A percentile compares a stretch with the other conserved stretches of the same genome.
Evolutionary conservation across 345 rosid species (phyloP).

Genomic region (Lepidium sativum): DNA sequence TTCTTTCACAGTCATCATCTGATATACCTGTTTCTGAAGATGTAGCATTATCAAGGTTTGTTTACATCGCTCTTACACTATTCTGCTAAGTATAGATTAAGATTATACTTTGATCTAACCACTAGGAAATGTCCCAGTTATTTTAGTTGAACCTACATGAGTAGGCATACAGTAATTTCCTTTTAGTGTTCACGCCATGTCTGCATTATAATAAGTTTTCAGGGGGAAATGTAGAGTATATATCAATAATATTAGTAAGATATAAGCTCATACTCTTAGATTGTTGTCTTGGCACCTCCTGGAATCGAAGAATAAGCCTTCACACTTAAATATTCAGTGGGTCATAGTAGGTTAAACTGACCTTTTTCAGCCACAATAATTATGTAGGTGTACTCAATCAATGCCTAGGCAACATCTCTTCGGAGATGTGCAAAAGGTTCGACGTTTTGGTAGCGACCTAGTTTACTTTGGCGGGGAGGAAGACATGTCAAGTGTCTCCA

Average conservation of each 20-base stretch:
- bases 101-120: background rate
- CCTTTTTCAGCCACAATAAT: background rate
- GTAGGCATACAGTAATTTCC: background rate
- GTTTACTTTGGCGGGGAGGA: slow-evolving; percentile 49
- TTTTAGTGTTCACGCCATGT: background rate
- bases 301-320: no score
- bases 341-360: background rate
- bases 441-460: slow-evolving; percentile 37
- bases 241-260: background rate
- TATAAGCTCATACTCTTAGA: background rate
- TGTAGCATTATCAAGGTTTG: slow-evolving; percentile 60
- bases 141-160: background rate
- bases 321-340: background rate
- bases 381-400: slow-evolving; percentile 54
- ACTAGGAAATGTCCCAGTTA: background rate
- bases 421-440: slow-evolving; percentile 55
- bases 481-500: slow-evolving; percentile 55
- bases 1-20: slow-evolving; percentile 64
- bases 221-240: background rate
- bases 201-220: background rate
- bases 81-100: background rate
- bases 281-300: background rate
- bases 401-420: slow-evolving; percentile 64
- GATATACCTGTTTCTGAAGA: slow-evolving; percentile 64
- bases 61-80: background rate